A percentile compares a stretch with the other conserved stretches of the same genome.
Conservation (phyloP, 768 basidiomycete species). For the Psilocybe subaeruginosa region DNA sequence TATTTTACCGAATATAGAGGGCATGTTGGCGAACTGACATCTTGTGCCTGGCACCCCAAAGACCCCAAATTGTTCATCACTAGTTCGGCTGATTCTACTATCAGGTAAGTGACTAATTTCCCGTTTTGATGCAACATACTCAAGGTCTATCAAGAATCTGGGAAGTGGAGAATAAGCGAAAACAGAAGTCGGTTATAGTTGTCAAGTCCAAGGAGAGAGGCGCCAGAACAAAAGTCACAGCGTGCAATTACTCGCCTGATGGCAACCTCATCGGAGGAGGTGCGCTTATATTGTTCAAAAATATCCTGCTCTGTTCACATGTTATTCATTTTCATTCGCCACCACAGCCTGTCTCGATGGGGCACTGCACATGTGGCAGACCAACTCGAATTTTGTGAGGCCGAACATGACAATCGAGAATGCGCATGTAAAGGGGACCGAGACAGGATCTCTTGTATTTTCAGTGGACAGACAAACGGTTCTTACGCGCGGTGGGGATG, state of each 20-base stretch:
- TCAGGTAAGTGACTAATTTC: constrained; percentile 58
- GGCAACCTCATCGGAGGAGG: constrained; percentile 90
- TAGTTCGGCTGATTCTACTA: constrained; percentile 92
- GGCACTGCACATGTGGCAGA: constrained; percentile 91
- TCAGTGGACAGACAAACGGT: constrained; percentile 87
- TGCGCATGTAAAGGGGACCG: constrained; percentile 85
- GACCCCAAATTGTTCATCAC: constrained; percentile 87
- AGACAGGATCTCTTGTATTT: constrained; percentile 87
- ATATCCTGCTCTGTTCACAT: constrained; percentile 16
- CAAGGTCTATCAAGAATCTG: constrained; percentile 67
- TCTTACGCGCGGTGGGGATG: constrained; percentile 90
- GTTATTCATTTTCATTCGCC: constrained; percentile 12
- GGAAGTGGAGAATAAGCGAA: constrained; percentile 90
- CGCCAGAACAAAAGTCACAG: constrained; percentile 87
- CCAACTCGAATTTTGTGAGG: constrained; percentile 90
- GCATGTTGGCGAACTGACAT: constrained; percentile 89
- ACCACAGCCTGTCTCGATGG: constrained; percentile 85
- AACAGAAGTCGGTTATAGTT: constrained; percentile 95
- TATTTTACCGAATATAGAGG: constrained; percentile 56
- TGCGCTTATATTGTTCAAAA: constrained; percentile 34
- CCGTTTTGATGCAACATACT: not conserved
- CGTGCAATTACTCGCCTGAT: constrained; percentile 88
- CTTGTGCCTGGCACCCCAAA: constrained; percentile 93
- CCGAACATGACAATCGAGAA: constrained; percentile 86
- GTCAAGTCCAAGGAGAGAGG: constrained; percentile 97